These are phyloP conservation scores for Picea mariana DNA, from an alignment of 83 land plant species.

Conservation along the genomic window DNA sequence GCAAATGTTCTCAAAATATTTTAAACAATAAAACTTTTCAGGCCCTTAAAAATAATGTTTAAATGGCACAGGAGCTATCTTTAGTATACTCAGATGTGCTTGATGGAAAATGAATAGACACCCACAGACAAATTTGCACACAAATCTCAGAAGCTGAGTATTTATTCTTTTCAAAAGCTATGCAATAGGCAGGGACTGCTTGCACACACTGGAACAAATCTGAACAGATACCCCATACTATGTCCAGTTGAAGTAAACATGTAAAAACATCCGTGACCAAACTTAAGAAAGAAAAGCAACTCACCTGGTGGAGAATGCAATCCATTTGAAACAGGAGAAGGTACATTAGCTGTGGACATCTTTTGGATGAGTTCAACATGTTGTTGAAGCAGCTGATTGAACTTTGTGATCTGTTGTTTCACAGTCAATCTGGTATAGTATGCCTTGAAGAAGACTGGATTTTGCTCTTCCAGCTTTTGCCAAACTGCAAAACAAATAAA, in stretches of 20 bases:
- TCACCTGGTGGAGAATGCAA: constrained; percentile 28
- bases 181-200: background rate
- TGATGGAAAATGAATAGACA: background rate
- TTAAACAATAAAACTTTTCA: too few species aligned
- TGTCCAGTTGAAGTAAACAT: background rate
- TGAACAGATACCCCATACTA: background rate
- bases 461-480: constrained; percentile 74
- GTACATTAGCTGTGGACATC: constrained; percentile 18
- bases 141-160: background rate
- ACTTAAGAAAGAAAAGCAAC: constrained; percentile 6
- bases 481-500: constrained; percentile 37
- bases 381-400: constrained; percentile 52
- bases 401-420: constrained; percentile 54
- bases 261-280: background rate
- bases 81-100: background rate
- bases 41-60: background rate
- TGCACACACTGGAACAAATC: background rate
- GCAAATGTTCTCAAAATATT: background rate
- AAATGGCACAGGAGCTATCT: background rate
- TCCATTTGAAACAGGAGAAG: constrained; percentile 39
- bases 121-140: background rate
- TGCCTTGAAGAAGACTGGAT: constrained; percentile 65
- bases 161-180: background rate
- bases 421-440: constrained; percentile 52
- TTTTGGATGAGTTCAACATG: constrained; percentile 53